phyloP scores from a whole-genome alignment of 257 asterid genomes.

The Nicotiana attenuata region DNA sequence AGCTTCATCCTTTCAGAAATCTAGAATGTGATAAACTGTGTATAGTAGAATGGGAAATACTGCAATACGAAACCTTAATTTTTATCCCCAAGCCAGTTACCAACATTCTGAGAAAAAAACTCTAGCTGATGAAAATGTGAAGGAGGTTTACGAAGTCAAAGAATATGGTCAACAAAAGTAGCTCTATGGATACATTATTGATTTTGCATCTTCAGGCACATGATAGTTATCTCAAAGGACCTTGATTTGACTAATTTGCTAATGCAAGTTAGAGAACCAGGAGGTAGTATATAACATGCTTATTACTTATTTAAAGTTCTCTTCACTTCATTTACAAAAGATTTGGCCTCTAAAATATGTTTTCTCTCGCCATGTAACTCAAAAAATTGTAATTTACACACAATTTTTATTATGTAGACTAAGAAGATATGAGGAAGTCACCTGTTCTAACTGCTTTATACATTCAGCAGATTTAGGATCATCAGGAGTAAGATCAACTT shows the following conservation, averaged over 20 bases:
- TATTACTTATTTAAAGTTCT: background rate
- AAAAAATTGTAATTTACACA: background rate
- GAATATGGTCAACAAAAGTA: background rate
- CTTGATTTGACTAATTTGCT: background rate
- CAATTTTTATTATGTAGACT: background rate
- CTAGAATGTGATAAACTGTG: background rate
- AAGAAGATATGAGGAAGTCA: conserved; percentile 22
- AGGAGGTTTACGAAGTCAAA: background rate
- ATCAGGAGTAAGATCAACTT: conserved; percentile 67
- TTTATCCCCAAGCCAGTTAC: background rate
- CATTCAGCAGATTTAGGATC: conserved; percentile 69
- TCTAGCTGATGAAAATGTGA: background rate
- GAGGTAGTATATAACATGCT: background rate
- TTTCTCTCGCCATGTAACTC: background rate
- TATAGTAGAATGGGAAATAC: background rate
- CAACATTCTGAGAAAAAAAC: background rate
- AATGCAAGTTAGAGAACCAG: background rate
- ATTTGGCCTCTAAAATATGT: background rate
- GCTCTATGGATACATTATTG: background rate
- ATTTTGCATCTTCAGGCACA: conserved; percentile 7
- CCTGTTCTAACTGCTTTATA: conserved; percentile 82
- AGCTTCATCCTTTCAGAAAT: background rate
- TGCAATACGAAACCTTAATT: background rate
- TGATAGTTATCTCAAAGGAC: background rate
- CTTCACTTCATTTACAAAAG: background rate